Conservation (phyloP, 1,284 basidiomycete genomes). For the Malassezia restricta region DNA sequence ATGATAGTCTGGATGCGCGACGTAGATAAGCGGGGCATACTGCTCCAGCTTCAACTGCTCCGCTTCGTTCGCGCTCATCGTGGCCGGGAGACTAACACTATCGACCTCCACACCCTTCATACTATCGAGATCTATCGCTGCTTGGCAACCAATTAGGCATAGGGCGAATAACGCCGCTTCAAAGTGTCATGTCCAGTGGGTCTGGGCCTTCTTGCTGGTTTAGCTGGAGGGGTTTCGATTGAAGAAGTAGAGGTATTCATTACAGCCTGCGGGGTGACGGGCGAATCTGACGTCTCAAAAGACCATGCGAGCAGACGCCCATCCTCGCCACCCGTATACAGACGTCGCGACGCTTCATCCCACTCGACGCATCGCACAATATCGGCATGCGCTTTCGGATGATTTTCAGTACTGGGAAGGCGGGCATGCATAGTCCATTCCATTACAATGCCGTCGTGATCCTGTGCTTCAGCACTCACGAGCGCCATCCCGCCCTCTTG, state of each 20-base stretch:
- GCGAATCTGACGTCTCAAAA: slow-evolving; percentile 1
- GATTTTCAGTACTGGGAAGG: not conserved
- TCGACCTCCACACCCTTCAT: too few relatives aligned
- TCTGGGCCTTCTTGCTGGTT: not conserved
- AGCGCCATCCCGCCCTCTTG: slow-evolving; percentile 15
- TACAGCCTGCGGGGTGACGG: not conserved
- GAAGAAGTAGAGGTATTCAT: too few relatives aligned
- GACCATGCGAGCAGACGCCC: slow-evolving; percentile 7
- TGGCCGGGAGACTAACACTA: not conserved
- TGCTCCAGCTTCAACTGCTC: not conserved
- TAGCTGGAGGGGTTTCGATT: too few relatives aligned
- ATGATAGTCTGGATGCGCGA: not conserved
- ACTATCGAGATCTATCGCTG: too few relatives aligned
- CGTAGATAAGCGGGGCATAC: not conserved
- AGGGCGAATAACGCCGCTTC: slow-evolving; percentile 4
- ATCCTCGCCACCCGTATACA: slow-evolving; percentile 12
- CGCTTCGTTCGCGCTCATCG: not conserved
- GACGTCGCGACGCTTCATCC: not conserved
- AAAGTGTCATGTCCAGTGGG: not conserved
- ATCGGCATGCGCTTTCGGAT: slow-evolving; percentile 3
- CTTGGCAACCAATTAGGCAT: not conserved
- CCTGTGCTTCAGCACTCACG: not conserved
- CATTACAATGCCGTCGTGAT: not conserved
- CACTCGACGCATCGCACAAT: slow-evolving; percentile 15
- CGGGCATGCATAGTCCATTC: slow-evolving; percentile 11